These are phyloP conservation scores for Mycena leptocephala DNA, from an alignment of 768 basidiomycete genomes.

Conservation along the genomic window DNA sequence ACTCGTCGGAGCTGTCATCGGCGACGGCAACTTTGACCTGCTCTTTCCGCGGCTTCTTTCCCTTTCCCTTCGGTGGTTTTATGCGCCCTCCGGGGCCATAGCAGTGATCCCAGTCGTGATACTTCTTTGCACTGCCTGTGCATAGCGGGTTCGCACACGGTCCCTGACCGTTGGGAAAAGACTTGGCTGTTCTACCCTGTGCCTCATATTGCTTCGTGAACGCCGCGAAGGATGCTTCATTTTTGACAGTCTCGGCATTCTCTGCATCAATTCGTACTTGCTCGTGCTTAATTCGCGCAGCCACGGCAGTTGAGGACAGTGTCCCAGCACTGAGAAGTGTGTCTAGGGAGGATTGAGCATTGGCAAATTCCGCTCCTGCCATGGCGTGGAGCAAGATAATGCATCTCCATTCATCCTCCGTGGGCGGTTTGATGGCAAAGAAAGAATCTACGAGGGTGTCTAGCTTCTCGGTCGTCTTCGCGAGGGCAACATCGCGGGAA, in stretches of 20 bases:
- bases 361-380: neutral
- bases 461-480: neutral
- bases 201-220: neutral
- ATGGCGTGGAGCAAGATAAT: constrained; percentile 15
- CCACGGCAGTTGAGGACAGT: neutral
- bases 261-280: constrained; percentile 7
- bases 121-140: constrained; percentile 4
- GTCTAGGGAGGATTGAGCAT: constrained; percentile 1
- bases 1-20: neutral
- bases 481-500: neutral
- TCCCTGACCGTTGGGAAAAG: neutral
- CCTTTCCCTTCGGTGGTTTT: neutral
- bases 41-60: neutral
- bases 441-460: neutral
- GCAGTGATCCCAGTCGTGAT: constrained; percentile 18
- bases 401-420: neutral
- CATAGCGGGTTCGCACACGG: constrained; percentile 17
- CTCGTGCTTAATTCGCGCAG: constrained; percentile 7
- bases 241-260: neutral
- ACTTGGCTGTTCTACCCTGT: neutral
- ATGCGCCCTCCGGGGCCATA: neutral
- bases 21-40: neutral
- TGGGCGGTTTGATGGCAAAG: constrained; percentile 11
- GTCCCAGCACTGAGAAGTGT: neutral
- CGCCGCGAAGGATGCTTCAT: neutral